A percentile compares a stretch with the other conserved stretches of the same genome.
Evolutionary conservation across 2,329 filamentous ascomycete species (phyloP).

Genomic region (Colletotrichum kahawae): DNA sequence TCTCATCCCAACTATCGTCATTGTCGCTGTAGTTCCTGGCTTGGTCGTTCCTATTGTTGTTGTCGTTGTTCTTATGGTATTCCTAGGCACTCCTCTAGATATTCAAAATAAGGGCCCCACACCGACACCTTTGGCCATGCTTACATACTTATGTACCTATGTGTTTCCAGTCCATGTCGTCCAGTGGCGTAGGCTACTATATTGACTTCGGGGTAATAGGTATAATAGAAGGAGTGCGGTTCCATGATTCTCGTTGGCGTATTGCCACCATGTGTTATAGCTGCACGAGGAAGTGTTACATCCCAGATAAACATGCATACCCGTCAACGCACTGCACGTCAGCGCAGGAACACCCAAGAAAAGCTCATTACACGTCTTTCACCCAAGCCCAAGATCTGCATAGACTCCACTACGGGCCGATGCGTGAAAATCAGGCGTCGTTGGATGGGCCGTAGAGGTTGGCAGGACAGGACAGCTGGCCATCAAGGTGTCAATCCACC

Average conservation of each 20-base stretch:
- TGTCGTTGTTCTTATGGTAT: too few relatives aligned
- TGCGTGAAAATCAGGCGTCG: background rate
- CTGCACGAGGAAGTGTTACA: background rate
- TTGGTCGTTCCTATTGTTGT: too few relatives aligned
- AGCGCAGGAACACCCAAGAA: background rate
- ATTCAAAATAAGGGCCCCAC: too few relatives aligned
- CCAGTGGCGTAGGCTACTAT: too few relatives aligned
- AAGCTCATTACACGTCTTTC: background rate
- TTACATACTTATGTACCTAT: too few relatives aligned
- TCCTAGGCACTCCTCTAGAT: too few relatives aligned
- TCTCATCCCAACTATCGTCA: too few relatives aligned
- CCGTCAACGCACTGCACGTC: background rate
- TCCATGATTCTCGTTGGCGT: accelerated
- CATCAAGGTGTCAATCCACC: background rate
- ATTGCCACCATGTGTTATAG: background rate
- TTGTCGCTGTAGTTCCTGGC: too few relatives aligned
- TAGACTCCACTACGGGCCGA: background rate
- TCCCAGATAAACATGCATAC: background rate
- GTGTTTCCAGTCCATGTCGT: too few relatives aligned
- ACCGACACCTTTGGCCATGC: too few relatives aligned
- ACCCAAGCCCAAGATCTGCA: background rate
- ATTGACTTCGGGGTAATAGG: too few relatives aligned
- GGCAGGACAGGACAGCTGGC: background rate
- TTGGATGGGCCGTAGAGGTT: background rate
- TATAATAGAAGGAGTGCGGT: too few relatives aligned